Evolutionary conservation across 1,284 basidiomycete genomes (phyloP), one percentile per base, ranked within the genome.

Genomic region (Meripilus lineatus): DNA sequence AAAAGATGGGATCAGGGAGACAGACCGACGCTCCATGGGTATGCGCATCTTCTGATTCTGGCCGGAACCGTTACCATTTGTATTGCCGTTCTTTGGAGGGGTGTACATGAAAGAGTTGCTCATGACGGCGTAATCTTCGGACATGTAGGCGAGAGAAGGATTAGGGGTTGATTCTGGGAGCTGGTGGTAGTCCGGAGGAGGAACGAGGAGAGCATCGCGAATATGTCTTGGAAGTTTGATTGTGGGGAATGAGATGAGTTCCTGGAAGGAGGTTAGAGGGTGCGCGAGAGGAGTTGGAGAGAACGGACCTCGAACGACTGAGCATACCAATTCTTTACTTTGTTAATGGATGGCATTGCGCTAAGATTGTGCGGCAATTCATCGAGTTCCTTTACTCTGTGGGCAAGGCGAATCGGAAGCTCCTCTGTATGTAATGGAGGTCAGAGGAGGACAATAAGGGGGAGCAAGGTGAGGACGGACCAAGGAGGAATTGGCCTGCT

Each of bases 281-380:
- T 18, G 24, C n/a, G 24, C 10, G 34, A 34, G 14, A 43, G 32
- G 40, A 18, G 44, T 21, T 23, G 42, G 35, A 25, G 24, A 1
- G 18, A 26, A 70, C 79, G 50, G 44, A 93, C 93, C 75, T 98
- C 90, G 59, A 99, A 99, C 14, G 91, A 94, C 70, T 99, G 92
- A 0, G 94, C 95, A 62, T 99, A 99, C 95, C 95, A 99, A 60
- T 96, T 86, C 71, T 95, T 95, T 52, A 99, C 95, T 60, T 90
- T 93, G 52, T 87, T 81, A 53, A 99, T 98, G 38, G 88, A 91
- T 0, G 89, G 84, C 94, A 96, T 97, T 46, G 84, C 80, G 57
- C 84, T 86, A 48, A 99, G 75, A 42, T 92, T 87, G 65, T 97
- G 89, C 0, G 96, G 95, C 4, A 99, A 76, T 55, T 93, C 84